Base-by-base conservation (phyloP, 331 rosid species). In the Telfairia occidentalis region DNA sequence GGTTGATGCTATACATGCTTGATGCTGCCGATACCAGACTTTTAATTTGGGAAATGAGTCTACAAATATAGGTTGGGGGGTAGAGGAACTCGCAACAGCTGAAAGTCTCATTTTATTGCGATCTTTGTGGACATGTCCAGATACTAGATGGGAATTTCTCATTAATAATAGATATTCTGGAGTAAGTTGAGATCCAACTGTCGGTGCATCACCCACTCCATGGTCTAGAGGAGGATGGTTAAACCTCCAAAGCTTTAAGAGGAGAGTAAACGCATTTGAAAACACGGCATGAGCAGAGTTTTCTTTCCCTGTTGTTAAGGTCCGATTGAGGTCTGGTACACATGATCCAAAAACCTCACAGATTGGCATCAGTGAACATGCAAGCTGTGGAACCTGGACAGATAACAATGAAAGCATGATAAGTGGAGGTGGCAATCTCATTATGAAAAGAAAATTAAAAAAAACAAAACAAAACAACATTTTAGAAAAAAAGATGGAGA, bases 331-430 rank as follows among this genome's bases (percentile, higher is more conserved):
- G 80, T 86, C 86, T 4, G 99, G 97, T 77, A 90, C 86, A 81
- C 92, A 95, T 57, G 99, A 92, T 40, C 99, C 99, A 32, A 92
- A 95, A 79, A 95, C 96, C 85, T 95, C 99, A 77, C 99, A 95
- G 78, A 95, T 92, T 54, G 99, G 97, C 99, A 95, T 95, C 85
- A 95, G 79, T n/a, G 97, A 92, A 83, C 97, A 92, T 23, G 96
- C 97, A 59, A 95, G 99, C 79, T 92, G 99, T 38, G 99, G 99
- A 76, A 89, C 96, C 99, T 95, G 83, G 61, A 63, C 79, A 83
- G 73, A 84, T 71, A 80, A 75, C 66, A 77, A 63, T 69, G 19
- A 81, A 69, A 52, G 79, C 40, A 63, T 63, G 75, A 40, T 67
- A 26, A 46, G 24, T 43, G 40, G 40, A 69, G 38, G 57, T 28